Conservation (phyloP, 768 basidiomycete genomes). For the Piloderma croceum region DNA sequence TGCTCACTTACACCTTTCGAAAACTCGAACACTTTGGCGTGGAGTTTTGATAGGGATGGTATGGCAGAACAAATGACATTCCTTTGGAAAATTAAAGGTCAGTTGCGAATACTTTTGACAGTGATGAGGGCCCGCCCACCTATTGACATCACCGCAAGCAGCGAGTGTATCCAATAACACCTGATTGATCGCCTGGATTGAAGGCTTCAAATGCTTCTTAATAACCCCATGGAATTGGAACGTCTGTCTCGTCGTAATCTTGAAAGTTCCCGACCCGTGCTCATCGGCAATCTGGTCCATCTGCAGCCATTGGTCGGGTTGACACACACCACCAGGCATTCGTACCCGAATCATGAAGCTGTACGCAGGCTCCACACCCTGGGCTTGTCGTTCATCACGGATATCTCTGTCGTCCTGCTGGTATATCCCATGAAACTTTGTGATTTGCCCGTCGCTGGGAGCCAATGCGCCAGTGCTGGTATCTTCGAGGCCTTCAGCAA, state of each 20-base stretch:
- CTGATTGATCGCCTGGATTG: slow-evolving; percentile 94
- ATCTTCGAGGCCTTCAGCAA: slow-evolving; percentile 86
- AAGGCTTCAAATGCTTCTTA: slow-evolving; percentile 92
- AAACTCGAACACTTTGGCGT: slow-evolving; percentile 78
- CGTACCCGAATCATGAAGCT: slow-evolving; percentile 98
- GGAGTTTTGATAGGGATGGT: slow-evolving; percentile 82
- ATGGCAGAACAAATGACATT: slow-evolving; percentile 91
- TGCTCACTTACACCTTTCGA: slow-evolving; percentile 78
- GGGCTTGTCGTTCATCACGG: slow-evolving; percentile 88
- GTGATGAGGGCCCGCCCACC: slow-evolving; percentile 38
- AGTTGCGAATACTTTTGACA: not conserved
- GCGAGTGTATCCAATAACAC: slow-evolving; percentile 91
- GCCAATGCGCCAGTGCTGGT: slow-evolving; percentile 86
- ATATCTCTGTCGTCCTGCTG: slow-evolving; percentile 99
- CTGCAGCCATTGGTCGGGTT: slow-evolving; percentile 85
- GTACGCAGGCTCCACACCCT: slow-evolving; percentile 93
- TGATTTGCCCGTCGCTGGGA: slow-evolving; percentile 86
- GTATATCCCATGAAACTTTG: slow-evolving; percentile 97
- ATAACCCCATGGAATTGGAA: slow-evolving; percentile 99
- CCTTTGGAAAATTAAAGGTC: slow-evolving; percentile 34
- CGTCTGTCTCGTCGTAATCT: slow-evolving; percentile 95
- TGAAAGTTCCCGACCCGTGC: slow-evolving; percentile 89
- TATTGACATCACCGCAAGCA: slow-evolving; percentile 97
- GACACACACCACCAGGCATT: slow-evolving; percentile 94
- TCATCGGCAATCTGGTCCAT: slow-evolving; percentile 97